These are phyloP conservation scores for Cucurbita pepo DNA, from an alignment of 306 rosid genomes.

Conservation along the genomic window DNA sequence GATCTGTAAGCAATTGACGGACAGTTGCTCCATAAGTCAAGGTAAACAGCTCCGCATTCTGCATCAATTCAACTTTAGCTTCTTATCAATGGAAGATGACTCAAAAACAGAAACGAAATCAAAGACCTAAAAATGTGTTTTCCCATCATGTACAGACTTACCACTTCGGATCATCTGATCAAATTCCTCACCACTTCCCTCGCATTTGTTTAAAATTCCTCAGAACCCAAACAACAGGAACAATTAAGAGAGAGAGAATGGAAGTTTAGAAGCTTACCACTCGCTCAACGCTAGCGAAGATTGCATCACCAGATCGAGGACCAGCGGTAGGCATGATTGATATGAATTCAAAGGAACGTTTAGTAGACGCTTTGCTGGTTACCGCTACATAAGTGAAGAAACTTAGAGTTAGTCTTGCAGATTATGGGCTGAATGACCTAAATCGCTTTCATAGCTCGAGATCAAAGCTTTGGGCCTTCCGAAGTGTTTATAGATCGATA, in stretches of 20 bases:
- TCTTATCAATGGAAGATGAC: neutral
- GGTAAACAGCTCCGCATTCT: slow-evolving; percentile 94
- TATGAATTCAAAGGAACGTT: slow-evolving; percentile 8
- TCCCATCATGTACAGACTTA: neutral
- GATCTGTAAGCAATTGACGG: slow-evolving; percentile 95
- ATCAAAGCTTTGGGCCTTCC: neutral
- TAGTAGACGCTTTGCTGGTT: neutral
- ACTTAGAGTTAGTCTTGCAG: neutral
- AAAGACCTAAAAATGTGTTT: neutral
- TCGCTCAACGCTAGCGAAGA: slow-evolving; percentile 75
- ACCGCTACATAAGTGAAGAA: neutral
- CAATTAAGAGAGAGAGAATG: neutral
- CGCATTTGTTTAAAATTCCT: neutral
- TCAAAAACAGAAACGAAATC: neutral
- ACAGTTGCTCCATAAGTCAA: slow-evolving; percentile 99
- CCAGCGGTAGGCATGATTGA: slow-evolving; percentile 59
- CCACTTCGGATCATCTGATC: neutral
- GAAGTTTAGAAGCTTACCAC: slow-evolving; percentile 40
- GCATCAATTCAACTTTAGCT: slow-evolving; percentile 1
- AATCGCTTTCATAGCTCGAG: neutral
- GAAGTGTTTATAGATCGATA: neutral
- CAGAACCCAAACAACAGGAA: neutral
- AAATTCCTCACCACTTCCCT: neutral
- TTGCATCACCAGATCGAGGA: slow-evolving; percentile 95
- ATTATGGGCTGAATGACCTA: neutral